Percentiles rank a stretch among this genome's conserved stretches.
phyloP scores from a whole-genome alignment of 2,329 filamentous ascomycete genomes.

The Hansfordia pulvinata region DNA sequence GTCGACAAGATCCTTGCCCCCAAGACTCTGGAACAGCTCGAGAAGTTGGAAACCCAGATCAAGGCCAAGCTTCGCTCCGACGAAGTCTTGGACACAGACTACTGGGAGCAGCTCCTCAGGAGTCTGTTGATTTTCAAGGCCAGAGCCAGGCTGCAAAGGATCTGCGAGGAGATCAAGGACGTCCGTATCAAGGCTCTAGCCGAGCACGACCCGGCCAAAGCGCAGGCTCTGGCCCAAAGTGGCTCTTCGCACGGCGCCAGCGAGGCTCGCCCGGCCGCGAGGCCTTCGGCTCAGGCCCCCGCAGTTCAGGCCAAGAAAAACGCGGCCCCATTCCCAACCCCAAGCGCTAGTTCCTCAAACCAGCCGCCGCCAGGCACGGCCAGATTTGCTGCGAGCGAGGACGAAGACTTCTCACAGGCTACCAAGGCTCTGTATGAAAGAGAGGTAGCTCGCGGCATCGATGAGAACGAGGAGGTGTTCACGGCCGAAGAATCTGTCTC shows the following conservation, averaged over 20 bases:
- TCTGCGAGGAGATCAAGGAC: slow-evolving; percentile 63
- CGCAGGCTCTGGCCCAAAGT: slow-evolving; percentile 25
- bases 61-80: slow-evolving; percentile 73
- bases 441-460: slow-evolving; percentile 80
- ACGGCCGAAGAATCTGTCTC: slow-evolving; percentile 73
- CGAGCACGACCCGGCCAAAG: slow-evolving; percentile 55
- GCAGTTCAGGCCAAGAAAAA: slow-evolving; percentile 4
- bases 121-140: slow-evolving; percentile 86
- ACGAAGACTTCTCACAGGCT: slow-evolving; percentile 74
- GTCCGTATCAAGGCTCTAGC: slow-evolving; percentile 54
- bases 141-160: slow-evolving; percentile 65
- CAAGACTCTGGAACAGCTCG: slow-evolving; percentile 79
- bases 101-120: slow-evolving; percentile 86
- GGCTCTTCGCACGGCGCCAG: slow-evolving; percentile 21
- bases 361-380: slow-evolving; percentile 41
- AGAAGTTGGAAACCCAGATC: slow-evolving; percentile 77
- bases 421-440: slow-evolving; percentile 85
- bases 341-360: slow-evolving; percentile 18
- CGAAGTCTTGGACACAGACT: slow-evolving; percentile 89
- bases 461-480: slow-evolving; percentile 93
- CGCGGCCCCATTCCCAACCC: too few relatives aligned
- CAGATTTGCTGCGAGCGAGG: slow-evolving; percentile 54
- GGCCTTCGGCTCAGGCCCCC: background rate
- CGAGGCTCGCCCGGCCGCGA: too few relatives aligned
- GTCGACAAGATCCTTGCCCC: slow-evolving; percentile 78